Evolutionary conservation across 31 red algal species (phyloP), one percentile per base, ranked within the genome.

Genomic region (Odonthalia washingtoniensis): DNA sequence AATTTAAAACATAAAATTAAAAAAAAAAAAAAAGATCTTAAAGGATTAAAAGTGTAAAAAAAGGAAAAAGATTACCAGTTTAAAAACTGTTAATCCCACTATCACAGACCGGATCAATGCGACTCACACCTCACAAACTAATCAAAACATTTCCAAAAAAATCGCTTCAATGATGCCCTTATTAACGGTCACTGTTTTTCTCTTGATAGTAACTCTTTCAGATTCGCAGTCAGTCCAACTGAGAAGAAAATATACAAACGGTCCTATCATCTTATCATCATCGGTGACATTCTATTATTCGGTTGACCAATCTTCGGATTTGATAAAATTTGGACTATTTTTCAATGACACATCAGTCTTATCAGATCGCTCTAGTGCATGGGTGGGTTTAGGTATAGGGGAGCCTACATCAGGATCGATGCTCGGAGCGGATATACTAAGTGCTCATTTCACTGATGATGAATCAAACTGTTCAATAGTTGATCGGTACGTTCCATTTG

Each of bases 371-470:
- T 57, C 49, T 57, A n/a, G n/a, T n/a, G 49, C 49, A 57, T 93
- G 91, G 91, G 12, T 88, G n/a, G 91, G 91, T 46, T 1, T 93
- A 0, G 91, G 91, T 33, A 38, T 93, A 21, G 80, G 77, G 1
- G 91, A 93, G 63, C 84, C 91, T 1, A 77, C 84, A 24, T 83
- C 84, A 17, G 91, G 91, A 0, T 78, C 74, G 24, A 93, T 93
- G 91, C 83, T 93, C 57, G 91, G 91, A 16, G 84, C 84, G 12
- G 91, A 93, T 30, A 65, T 93, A 32, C 84, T 93, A 37, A 93
- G 84, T 21, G 91, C 84, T 12, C 75, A 93, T 33, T 93, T 93
- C 53, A 40, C 65, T 30, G 35, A 33, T 24, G 74, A 33, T 4
- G 32, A 62, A 33, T 46, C 37, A 0, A 62, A n/a, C 44, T 93